Conservation (phyloP, 495 filamentous ascomycete species). For the Penicillium riverlandense region DNA sequence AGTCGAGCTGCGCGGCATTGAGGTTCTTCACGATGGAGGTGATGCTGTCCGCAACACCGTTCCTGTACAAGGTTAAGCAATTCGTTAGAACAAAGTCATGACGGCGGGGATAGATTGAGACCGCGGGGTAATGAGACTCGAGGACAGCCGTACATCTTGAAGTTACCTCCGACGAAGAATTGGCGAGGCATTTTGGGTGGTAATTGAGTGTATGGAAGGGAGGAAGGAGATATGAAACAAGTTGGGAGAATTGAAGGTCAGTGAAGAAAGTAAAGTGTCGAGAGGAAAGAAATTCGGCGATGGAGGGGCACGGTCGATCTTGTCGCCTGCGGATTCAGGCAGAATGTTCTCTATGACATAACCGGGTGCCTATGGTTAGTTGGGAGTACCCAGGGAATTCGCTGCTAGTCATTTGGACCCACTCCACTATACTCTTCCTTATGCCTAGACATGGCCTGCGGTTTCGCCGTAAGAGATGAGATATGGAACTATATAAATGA, state of each 20-base stretch:
- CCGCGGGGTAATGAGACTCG: slow-evolving; percentile 7
- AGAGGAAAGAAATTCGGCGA: slow-evolving; percentile 6
- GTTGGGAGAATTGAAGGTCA: background rate
- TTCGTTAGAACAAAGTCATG: no score
- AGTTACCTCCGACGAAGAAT: slow-evolving; percentile 99
- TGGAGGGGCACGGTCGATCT: slow-evolving; percentile 16
- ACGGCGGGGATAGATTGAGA: background rate
- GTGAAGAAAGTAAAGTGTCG: slow-evolving; percentile 3
- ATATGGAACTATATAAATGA: background rate
- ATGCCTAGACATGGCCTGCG: no score
- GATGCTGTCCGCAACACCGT: slow-evolving; percentile 81
- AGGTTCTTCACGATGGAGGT: slow-evolving; percentile 81
- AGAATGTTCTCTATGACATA: slow-evolving; percentile 8
- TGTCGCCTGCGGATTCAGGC: slow-evolving; percentile 5
- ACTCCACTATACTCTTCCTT: no score
- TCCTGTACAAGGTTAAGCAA: slow-evolving; percentile 48
- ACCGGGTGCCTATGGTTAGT: no score
- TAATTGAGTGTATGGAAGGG: no score
- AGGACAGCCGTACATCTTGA: slow-evolving; percentile 73
- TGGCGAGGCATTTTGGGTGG: slow-evolving; percentile 69
- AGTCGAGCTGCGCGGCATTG: slow-evolving; percentile 60
- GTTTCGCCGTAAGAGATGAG: no score
- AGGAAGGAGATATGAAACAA: background rate
- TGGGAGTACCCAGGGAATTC: no score
- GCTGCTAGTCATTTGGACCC: no score